Evolutionary conservation across 2,329 filamentous ascomycete genomes (phyloP).

Genomic region (Ceratocystis variospora): DNA sequence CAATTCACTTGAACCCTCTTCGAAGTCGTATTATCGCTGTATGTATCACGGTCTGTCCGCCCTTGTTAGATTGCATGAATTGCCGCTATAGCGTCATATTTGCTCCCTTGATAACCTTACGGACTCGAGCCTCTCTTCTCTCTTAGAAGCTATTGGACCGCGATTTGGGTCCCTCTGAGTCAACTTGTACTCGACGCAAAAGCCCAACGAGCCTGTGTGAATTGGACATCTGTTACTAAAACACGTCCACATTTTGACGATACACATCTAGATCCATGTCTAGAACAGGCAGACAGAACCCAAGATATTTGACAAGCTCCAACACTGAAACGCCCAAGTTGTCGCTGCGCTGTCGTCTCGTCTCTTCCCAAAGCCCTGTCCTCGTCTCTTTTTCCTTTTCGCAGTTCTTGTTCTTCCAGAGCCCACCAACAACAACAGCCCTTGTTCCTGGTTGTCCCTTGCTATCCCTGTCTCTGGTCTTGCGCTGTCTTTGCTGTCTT

Average conservation of each 20-base stretch:
- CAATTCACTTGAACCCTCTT: neutral
- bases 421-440: neutral
- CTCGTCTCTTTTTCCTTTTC: neutral
- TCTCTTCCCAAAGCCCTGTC: neutral
- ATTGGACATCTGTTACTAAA: too few species aligned
- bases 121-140: too few species aligned
- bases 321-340: neutral
- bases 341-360: neutral
- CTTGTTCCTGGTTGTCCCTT: neutral
- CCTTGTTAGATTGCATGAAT: constrained; percentile 2
- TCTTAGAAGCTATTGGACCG: too few species aligned
- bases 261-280: too few species aligned
- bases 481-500: neutral
- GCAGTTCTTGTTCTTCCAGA: neutral
- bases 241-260: too few species aligned
- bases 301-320: neutral
- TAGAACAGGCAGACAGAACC: neutral
- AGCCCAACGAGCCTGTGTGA: too few species aligned
- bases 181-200: too few species aligned
- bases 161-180: too few species aligned
- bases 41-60: neutral
- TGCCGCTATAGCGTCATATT: neutral
- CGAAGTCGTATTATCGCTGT: too few species aligned
- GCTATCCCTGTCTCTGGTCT: neutral
- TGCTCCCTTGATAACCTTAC: neutral